A percentile compares a stretch with the other conserved stretches of the same genome.
phyloP scores from a whole-genome alignment of 2,329 filamentous ascomycete species.

The Verticillium isaacii region DNA sequence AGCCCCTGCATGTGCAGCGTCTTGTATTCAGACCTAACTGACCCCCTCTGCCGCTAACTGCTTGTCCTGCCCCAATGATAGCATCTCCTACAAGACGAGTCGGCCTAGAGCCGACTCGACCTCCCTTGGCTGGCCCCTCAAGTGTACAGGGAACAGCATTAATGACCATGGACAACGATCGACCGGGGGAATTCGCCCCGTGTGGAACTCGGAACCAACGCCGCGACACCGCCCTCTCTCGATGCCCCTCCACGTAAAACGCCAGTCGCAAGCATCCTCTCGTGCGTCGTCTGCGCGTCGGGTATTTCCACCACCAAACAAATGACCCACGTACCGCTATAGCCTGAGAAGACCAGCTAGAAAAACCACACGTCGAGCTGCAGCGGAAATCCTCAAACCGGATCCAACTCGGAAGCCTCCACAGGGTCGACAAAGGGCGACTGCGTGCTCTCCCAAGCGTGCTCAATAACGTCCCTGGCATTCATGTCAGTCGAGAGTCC shows the following conservation, averaged over 20 bases:
- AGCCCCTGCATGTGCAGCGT: background rate
- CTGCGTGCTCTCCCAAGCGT: slow-evolving; percentile 42
- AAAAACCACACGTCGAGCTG: background rate
- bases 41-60: background rate
- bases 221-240: background rate
- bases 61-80: background rate
- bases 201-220: background rate
- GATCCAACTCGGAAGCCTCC: background rate
- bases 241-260: background rate
- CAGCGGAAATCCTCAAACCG: background rate
- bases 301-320: background rate
- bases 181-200: background rate
- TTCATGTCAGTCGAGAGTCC: background rate
- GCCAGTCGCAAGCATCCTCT: background rate
- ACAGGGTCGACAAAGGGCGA: background rate
- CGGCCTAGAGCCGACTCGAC: background rate
- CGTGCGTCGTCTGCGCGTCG: background rate
- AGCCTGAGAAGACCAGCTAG: background rate
- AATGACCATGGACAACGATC: background rate
- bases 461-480: slow-evolving; percentile 27
- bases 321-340: background rate
- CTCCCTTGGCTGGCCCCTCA: background rate
- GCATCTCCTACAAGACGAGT: background rate
- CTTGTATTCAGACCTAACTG: background rate
- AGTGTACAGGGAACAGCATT: background rate